Percentiles rank a stretch among this genome's conserved stretches.
Conservation (phyloP, 768 basidiomycete genomes). For the Boletus tylopilopsis region DNA sequence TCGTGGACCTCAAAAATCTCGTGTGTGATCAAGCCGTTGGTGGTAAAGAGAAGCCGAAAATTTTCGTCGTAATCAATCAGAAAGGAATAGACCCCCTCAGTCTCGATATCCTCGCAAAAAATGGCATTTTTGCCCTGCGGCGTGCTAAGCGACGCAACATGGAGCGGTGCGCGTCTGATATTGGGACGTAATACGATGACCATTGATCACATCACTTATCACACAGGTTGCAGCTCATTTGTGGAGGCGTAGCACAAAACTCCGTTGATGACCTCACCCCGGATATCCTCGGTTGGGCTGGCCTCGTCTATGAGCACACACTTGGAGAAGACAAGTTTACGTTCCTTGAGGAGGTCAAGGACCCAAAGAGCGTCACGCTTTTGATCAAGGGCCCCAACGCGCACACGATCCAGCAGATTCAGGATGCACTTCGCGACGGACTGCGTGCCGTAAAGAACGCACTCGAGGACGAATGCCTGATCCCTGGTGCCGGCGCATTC, state of each 20-base stretch:
- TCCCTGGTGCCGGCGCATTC: constrained; percentile 98
- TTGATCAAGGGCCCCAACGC: constrained; percentile 97
- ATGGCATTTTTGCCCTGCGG: constrained; percentile 91
- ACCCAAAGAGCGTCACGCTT: constrained; percentile 92
- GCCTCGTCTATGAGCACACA: constrained; percentile 97
- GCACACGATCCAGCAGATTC: constrained; percentile 94
- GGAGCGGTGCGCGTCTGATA: constrained; percentile 66
- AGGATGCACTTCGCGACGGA: constrained; percentile 97
- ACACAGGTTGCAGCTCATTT: constrained; percentile 82
- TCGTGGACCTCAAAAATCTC: constrained; percentile 92
- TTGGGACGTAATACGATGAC: constrained; percentile 31
- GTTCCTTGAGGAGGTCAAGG: constrained; percentile 94
- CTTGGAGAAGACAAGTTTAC: constrained; percentile 99
- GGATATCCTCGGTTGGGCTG: constrained; percentile 92
- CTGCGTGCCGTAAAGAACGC: constrained; percentile 96
- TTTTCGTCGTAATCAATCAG: constrained; percentile 95
- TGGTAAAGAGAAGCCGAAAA: constrained; percentile 74
- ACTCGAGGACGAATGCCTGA: constrained; percentile 80
- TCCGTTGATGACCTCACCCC: constrained; percentile 95
- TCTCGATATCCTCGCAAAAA: constrained; percentile 93
- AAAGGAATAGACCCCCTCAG: constrained; percentile 99
- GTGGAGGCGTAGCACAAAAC: constrained; percentile 95
- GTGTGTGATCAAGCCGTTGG: constrained; percentile 94
- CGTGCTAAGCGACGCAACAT: constrained; percentile 98
- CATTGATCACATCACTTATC: constrained; percentile 9